phyloP scores from a whole-genome alignment of 1,284 basidiomycete species.

The Marasmius oreades region DNA sequence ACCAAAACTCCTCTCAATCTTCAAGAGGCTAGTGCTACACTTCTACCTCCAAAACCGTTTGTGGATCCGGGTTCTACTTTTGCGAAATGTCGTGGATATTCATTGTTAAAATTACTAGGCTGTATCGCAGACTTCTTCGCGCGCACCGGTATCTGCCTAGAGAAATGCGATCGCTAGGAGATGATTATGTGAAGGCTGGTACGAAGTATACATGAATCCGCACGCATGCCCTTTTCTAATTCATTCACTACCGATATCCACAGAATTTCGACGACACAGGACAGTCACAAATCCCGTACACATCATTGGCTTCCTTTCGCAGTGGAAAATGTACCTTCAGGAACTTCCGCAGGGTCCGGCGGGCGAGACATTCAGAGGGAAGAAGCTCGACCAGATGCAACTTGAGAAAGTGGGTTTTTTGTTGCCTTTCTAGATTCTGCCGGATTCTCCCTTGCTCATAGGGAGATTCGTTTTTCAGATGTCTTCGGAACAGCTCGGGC shows the following conservation, averaged over 20 bases:
- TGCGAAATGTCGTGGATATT: background rate
- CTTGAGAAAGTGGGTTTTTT: slow-evolving; percentile 78
- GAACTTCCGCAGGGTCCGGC: slow-evolving; percentile 49
- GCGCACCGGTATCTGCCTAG: slow-evolving; percentile 71
- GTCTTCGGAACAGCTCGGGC: slow-evolving; percentile 88
- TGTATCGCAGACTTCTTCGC: slow-evolving; percentile 80
- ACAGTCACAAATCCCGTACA: slow-evolving; percentile 82
- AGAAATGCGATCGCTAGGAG: slow-evolving; percentile 86
- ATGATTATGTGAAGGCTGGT: slow-evolving; percentile 87
- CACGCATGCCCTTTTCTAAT: background rate
- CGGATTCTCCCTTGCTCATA: background rate
- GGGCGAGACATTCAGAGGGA: slow-evolving; percentile 54
- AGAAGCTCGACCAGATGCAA: slow-evolving; percentile 68
- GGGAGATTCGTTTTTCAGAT: slow-evolving; percentile 48
- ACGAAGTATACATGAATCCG: slow-evolving; percentile 18
- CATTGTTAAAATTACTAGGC: slow-evolving; percentile 35
- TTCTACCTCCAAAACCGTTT: slow-evolving; percentile 82
- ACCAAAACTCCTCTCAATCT: slow-evolving; percentile 62
- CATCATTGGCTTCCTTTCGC: slow-evolving; percentile 88
- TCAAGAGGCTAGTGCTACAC: slow-evolving; percentile 60
- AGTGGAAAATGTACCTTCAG: slow-evolving; percentile 92
- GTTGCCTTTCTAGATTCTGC: background rate
- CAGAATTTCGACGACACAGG: slow-evolving; percentile 83
- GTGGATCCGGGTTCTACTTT: slow-evolving; percentile 7
- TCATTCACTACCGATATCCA: background rate